Conservation (phyloP, 176 grass and related monocot genomes). For the Cenchrus fungigraminus region DNA sequence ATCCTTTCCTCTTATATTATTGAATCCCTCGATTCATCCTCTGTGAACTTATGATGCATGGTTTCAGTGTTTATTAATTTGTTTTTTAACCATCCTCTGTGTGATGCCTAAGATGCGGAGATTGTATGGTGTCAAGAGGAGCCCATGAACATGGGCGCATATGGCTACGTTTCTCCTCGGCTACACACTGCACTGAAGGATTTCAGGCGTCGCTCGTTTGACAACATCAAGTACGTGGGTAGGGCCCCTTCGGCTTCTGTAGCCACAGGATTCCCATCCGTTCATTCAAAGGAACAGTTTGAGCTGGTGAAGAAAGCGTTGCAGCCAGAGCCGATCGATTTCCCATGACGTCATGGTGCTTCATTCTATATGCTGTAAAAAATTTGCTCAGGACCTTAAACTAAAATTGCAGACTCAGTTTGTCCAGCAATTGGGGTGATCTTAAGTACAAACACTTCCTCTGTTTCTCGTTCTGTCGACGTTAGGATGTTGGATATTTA, state of each 20-base stretch:
- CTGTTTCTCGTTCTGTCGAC: too few species aligned
- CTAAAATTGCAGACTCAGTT: too few species aligned
- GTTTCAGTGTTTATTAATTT: not conserved
- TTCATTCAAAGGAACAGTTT: constrained; percentile 78
- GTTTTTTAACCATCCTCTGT: constrained; percentile 22
- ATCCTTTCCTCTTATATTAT: not conserved
- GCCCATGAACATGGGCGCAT: constrained; percentile 98
- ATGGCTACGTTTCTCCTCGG: constrained; percentile 70
- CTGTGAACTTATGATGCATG: not conserved
- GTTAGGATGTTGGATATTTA: too few species aligned
- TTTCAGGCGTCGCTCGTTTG: constrained; percentile 58
- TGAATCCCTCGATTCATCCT: not conserved
- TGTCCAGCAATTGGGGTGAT: too few species aligned
- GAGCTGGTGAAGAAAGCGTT: constrained; percentile 80
- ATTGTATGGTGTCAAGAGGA: constrained; percentile 98
- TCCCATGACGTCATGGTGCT: not conserved
- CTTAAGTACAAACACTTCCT: too few species aligned
- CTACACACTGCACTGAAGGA: constrained; percentile 70
- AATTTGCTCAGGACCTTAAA: too few species aligned
- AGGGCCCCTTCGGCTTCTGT: constrained; percentile 90
- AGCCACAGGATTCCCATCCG: constrained; percentile 77
- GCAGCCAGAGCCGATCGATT: constrained; percentile 63
- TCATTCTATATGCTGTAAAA: not conserved
- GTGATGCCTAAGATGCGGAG: constrained; percentile 74
- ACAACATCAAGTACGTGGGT: constrained; percentile 95